phyloP scores from a whole-genome alignment of 768 basidiomycete species.

The Amanita rubescens region DNA sequence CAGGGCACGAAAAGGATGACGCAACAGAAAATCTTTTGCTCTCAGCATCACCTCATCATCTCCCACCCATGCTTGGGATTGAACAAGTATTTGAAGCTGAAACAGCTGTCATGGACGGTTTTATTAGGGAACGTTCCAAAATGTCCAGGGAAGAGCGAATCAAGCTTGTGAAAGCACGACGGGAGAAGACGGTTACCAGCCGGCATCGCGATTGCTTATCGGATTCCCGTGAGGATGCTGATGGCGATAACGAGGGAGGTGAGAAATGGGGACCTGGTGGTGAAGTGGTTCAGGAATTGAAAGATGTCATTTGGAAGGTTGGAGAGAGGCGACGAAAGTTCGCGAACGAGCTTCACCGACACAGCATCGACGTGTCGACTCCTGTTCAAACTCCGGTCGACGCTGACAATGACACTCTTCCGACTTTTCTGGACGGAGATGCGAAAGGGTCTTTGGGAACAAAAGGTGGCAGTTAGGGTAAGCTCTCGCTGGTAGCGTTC shows the following conservation, averaged over 20 bases:
- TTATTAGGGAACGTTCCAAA: constrained; percentile 53
- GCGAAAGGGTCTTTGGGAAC: background rate
- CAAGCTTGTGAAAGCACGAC: constrained; percentile 41
- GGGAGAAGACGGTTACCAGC: constrained; percentile 34
- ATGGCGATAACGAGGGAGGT: constrained; percentile 12
- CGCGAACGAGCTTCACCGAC: constrained; percentile 15
- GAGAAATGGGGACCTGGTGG: constrained; percentile 67
- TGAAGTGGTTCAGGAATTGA: constrained; percentile 78
- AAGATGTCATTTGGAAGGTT: constrained; percentile 85
- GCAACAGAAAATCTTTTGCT: constrained; percentile 48
- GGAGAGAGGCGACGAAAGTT: constrained; percentile 59
- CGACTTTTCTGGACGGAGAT: background rate
- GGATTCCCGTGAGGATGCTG: constrained; percentile 10
- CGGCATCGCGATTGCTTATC: constrained; percentile 16
- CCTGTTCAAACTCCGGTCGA: background rate
- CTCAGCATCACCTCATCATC: constrained; percentile 40
- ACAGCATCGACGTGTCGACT: background rate
- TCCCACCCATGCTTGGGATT: constrained; percentile 53
- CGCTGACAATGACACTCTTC: background rate
- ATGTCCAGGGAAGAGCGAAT: constrained; percentile 74
- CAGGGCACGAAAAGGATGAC: constrained; percentile 34
- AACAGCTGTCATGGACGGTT: constrained; percentile 30
- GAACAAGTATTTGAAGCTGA: constrained; percentile 85
- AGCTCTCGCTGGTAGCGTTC: background rate
- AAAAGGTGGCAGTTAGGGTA: background rate